Conservation (phyloP, 108 stramenopile species). For the Nitzschia palea region DNA sequence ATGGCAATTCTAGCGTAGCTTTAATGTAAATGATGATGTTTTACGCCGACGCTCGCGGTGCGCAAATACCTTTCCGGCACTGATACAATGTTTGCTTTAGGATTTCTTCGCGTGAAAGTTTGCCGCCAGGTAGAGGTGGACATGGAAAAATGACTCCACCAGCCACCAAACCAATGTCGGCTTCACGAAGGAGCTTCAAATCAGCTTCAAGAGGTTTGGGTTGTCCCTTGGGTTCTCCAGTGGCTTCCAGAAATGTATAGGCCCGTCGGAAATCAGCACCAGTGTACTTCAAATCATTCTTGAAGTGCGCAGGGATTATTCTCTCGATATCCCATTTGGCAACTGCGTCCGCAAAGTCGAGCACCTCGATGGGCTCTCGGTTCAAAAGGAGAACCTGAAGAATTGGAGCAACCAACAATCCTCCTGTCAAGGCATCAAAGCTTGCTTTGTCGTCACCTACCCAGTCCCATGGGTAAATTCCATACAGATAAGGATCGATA, state of each 20-base stretch:
- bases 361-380: constrained; percentile 77
- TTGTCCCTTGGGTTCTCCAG: constrained; percentile 67
- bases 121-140: constrained; percentile 75
- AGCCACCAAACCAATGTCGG: constrained; percentile 73
- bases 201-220: constrained; percentile 85
- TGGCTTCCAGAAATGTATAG: constrained; percentile 83
- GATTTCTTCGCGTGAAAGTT: constrained; percentile 69
- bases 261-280: constrained; percentile 84
- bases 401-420: constrained; percentile 88
- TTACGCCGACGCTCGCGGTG: constrained; percentile 37
- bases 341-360: constrained; percentile 87
- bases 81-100: constrained; percentile 66
- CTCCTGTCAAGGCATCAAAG: constrained; percentile 85
- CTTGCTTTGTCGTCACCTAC: constrained; percentile 71
- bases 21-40: too few relatives aligned
- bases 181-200: constrained; percentile 74
- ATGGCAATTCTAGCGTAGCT: too few relatives aligned
- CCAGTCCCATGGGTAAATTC: constrained; percentile 90
- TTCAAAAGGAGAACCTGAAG: constrained; percentile 89
- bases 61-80: constrained; percentile 62
- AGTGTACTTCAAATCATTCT: constrained; percentile 79
- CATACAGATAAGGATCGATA: constrained; percentile 80
- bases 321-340: constrained; percentile 78
- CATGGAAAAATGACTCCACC: constrained; percentile 73
- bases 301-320: constrained; percentile 90